Base-by-base conservation (phyloP, 768 basidiomycete genomes). In the Mycena alexandri region DNA sequence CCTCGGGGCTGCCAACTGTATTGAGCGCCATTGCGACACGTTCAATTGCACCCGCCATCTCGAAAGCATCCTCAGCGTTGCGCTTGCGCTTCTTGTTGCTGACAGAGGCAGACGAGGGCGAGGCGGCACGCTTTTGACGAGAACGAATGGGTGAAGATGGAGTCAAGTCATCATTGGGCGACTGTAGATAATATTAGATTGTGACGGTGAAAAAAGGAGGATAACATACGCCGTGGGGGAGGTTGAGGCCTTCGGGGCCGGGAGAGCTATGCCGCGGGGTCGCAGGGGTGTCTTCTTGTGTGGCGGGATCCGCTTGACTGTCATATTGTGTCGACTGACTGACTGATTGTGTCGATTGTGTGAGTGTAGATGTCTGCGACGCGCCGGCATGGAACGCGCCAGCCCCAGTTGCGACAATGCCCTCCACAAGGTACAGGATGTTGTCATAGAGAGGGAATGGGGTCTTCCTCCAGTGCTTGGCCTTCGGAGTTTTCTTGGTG, bases 391-490 rank as follows among this genome's bases (percentile, higher is more conserved):
- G 65, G 42, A 67, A 67, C 9, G 65, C 65, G 25, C 58, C 58
- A 6, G 17, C 58, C 3, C 59, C 52, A 7, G 52, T 67, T 9
- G 65, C 60, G 11, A 61, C 47, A 21, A 56, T 48, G 5, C 65
- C 65, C 5, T 67, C 65, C n/a, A 67, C 65, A 1, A 67, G 60
- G 16, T 43, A 61, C 1, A 67, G 24, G 25, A 67, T 55, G 19
- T 73, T 67, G 50, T 74, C 59, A 44, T 67, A 69, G 12, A 68
- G n/a, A 12, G 57, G 68, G 53, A 65, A 69, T n/a, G 38, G 29
- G 2, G 59, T 72, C 24, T 46, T 73, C 24, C 61, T 21, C 79
- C 77, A 79, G 38, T 71, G 75, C 16, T 25, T 29, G 42, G 69
- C 42, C 13, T 61, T 63, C n/a, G 0, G 67, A 66, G 34, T 73